Percentiles rank a stretch among this genome's conserved stretches.
phyloP scores from a whole-genome alignment of 2,329 filamentous ascomycete genomes.

The Penicillium sclerotiorum region DNA sequence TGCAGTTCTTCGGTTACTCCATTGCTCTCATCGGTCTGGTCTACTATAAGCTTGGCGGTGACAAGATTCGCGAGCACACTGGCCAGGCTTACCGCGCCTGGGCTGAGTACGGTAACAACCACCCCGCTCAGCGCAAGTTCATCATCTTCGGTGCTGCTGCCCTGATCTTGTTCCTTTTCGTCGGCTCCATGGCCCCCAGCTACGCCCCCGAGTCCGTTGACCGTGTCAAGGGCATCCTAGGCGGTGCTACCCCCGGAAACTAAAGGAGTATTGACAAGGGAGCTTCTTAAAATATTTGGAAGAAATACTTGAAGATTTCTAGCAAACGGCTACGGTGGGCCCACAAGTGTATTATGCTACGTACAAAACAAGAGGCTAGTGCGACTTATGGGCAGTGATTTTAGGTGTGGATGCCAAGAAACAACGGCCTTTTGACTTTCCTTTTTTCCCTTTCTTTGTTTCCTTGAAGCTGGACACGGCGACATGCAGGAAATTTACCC shows the following conservation, averaged over 20 bases:
- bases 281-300: not conserved
- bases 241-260: constrained; percentile 37
- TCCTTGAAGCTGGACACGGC: constrained; percentile 26
- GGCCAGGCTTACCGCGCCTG: constrained; percentile 73
- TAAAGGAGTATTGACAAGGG: constrained; percentile 26
- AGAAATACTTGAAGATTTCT: not conserved
- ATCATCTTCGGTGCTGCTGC: constrained; percentile 67
- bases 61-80: constrained; percentile 80
- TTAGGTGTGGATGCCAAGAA: not conserved
- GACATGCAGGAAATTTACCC: constrained; percentile 41
- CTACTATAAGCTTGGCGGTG: constrained; percentile 72
- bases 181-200: constrained; percentile 61
- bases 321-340: not conserved
- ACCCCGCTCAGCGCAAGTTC: constrained; percentile 77
- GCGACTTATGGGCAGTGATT: not conserved
- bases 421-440: not conserved
- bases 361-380: not conserved
- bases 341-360: not conserved
- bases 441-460: not conserved
- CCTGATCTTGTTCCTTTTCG: constrained; percentile 71
- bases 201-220: constrained; percentile 42
- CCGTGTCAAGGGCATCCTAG: constrained; percentile 40
- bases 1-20: constrained; percentile 77
- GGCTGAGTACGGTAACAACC: constrained; percentile 80
- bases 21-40: constrained; percentile 68